Base-by-base conservation (phyloP, 1,284 basidiomycete species). In the Apiotrichum veenhuisii region DNA sequence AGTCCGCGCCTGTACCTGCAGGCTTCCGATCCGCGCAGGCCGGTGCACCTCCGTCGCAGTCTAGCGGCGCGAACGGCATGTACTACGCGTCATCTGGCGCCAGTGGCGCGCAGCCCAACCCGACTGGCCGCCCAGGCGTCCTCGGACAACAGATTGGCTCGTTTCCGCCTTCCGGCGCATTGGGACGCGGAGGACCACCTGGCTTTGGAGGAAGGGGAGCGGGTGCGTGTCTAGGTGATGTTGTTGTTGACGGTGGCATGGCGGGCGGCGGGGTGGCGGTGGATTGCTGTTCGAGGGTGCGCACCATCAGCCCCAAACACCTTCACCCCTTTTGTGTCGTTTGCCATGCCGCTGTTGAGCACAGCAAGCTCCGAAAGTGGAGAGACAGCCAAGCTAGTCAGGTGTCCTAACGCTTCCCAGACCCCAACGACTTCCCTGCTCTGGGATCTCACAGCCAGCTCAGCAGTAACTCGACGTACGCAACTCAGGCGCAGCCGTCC, bases 381-480 rank as follows among this genome's bases (percentile, higher is more conserved):
- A 30, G 30, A 30, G 30, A 30, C 30, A 30, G 12, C 12, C 7
- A 49, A 25, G 25, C 17, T 20, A 26, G 20, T 15, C 38, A 15
- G 30, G 34, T n/a, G 17, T 22, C 20, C 54, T 55, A 38, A 55
- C 53, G 40, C 33, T 27, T 30, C 27, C 8, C 60, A 71, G 74
- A 77, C 50, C 64, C 69, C 30, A 72, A 66, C 53, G 73, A 77
- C 53, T 76, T 76, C 43, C 74, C 73, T 37, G 74, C 75, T 18
- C 65, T 76, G 7, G 70, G 72, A 47, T 68, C 72, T 27, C 69
- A 69, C 44, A 54, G 33, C 57, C 59, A 61, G 49, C 55, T 55
- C 37, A 55, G 59, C 38, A 52, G 42, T 30, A 61, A 61, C 41
- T 68, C 69, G 14, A 64, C 71, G 20, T 77, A 73, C 52, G 68